Evolutionary conservation across 495 filamentous ascomycete genomes (phyloP).

Genomic region (Glonium stellatum): DNA sequence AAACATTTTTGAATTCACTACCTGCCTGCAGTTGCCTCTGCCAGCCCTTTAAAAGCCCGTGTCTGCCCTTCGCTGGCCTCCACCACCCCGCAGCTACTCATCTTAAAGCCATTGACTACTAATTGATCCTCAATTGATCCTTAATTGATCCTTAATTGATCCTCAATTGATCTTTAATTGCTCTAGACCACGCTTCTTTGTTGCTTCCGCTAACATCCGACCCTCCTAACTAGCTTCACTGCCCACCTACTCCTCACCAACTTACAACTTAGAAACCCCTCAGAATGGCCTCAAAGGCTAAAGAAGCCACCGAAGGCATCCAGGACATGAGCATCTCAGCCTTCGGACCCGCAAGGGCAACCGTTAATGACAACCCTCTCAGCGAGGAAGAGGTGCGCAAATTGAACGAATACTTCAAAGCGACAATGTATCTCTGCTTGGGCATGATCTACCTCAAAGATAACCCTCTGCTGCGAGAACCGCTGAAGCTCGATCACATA

Average conservation of each 20-base stretch:
- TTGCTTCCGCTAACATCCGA: conserved; percentile 10
- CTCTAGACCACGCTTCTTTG: not conserved
- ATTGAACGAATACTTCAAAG: conserved; percentile 61
- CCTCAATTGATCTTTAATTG: not conserved
- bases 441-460: conserved; percentile 69
- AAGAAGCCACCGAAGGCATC: conserved; percentile 16
- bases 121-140: not conserved
- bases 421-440: conserved; percentile 62
- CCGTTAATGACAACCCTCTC: conserved; percentile 51
- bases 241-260: not conserved
- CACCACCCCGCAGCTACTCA: not conserved
- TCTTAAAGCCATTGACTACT: conserved; percentile 9
- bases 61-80: not conserved
- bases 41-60: conserved; percentile 7
- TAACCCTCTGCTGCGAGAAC: conserved; percentile 59
- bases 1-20: not conserved
- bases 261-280: not conserved
- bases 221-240: not conserved
- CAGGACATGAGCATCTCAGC: conserved; percentile 46
- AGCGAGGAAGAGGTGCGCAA: conserved; percentile 56
- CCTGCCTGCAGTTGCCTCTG: not conserved
- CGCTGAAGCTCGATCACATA: conserved; percentile 55
- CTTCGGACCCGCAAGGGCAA: conserved; percentile 59
- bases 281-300: conserved; percentile 16
- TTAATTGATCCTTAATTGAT: too few relatives aligned